Evolutionary conservation across 371 early-diverging fungal species (phyloP).

Genomic region (Mucor piriformis): DNA sequence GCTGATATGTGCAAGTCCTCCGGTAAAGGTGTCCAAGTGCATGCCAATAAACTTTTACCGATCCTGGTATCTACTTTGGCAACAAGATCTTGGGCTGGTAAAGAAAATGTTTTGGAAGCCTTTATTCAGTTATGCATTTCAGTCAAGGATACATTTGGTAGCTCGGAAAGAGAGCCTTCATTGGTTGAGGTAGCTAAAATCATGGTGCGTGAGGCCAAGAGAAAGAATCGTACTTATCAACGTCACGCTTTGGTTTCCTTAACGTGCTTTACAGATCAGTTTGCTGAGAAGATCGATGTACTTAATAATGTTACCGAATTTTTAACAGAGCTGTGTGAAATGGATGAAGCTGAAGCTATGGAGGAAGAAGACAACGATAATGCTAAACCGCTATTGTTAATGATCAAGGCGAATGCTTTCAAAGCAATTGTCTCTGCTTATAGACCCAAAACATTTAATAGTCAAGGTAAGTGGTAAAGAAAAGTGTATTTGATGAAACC

Average conservation of each 20-base stretch:
- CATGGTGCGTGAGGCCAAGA: slow-evolving; percentile 72
- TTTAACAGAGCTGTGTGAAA: slow-evolving; percentile 58
- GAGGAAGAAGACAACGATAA: slow-evolving; percentile 71
- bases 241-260: slow-evolving; percentile 71
- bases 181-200: slow-evolving; percentile 58
- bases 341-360: slow-evolving; percentile 55
- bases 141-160: slow-evolving; percentile 49
- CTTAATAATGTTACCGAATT: slow-evolving; percentile 60
- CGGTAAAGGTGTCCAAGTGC: slow-evolving; percentile 33
- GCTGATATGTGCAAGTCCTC: slow-evolving; percentile 61
- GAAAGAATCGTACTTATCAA: slow-evolving; percentile 70
- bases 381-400: slow-evolving; percentile 65
- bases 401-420: slow-evolving; percentile 75
- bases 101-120: slow-evolving; percentile 79
- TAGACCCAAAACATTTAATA: slow-evolving; percentile 39
- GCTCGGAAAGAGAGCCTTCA: slow-evolving; percentile 25
- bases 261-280: slow-evolving; percentile 60
- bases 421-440: slow-evolving; percentile 65
- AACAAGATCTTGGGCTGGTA: slow-evolving; percentile 89
- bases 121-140: slow-evolving; percentile 66
- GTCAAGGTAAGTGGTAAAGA: slow-evolving; percentile 28
- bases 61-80: slow-evolving; percentile 67
- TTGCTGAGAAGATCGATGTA: slow-evolving; percentile 53
- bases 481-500: not conserved
- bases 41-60: slow-evolving; percentile 61